Evolutionary conservation across 2,329 filamentous ascomycete species (phyloP).

Genomic region (Chrysoporthe austroafricana): DNA sequence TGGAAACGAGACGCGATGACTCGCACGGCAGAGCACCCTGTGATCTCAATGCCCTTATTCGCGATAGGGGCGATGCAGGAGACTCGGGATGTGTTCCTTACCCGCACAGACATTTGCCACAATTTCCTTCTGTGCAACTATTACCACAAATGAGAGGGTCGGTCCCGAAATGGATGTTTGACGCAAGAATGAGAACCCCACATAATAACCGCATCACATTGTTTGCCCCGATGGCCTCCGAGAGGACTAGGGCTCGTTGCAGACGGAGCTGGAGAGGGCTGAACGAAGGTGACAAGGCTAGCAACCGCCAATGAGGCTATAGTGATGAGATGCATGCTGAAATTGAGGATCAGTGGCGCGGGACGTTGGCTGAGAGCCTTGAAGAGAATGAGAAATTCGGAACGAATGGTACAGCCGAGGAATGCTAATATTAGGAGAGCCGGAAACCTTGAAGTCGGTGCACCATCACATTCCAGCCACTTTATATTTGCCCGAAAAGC

Average conservation of each 20-base stretch:
- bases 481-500: not conserved
- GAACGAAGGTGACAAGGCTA: not conserved
- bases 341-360: not conserved
- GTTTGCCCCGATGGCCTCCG: not conserved
- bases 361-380: not conserved
- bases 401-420: not conserved
- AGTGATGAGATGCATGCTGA: not conserved
- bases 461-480: not conserved
- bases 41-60: not conserved
- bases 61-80: not conserved
- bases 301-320: not conserved
- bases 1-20: not conserved
- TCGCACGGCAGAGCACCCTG: not conserved
- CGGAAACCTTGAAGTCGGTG: not conserved
- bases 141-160: not conserved
- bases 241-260: not conserved
- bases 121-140: not conserved
- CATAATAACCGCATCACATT: not conserved
- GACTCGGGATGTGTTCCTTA: not conserved
- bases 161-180: not conserved
- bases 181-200: not conserved
- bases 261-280: not conserved
- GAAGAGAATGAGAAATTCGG: not conserved
- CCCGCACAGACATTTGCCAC: not conserved
- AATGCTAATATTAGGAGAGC: not conserved